phyloP scores from a whole-genome alignment of 2,329 filamentous ascomycete genomes.

The Boeremia exigua region DNA sequence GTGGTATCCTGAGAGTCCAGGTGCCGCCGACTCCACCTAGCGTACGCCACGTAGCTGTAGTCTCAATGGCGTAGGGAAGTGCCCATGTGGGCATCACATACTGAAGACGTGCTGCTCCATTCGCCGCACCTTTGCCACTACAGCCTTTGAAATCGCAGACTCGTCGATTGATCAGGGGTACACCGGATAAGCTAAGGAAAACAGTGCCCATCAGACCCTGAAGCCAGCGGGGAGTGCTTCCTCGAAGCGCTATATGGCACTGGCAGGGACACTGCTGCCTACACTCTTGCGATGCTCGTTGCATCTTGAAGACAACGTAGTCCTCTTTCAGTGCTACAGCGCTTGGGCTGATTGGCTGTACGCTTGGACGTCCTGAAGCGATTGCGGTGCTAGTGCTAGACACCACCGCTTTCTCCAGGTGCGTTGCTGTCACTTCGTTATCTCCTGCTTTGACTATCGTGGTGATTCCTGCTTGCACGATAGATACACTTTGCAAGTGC shows the following conservation, averaged over 20 bases:
- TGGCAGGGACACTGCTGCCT: neutral
- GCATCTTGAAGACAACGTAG: neutral
- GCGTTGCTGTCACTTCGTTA: neutral
- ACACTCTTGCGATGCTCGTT: neutral
- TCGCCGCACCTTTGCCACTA: neutral
- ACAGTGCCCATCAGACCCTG: neutral
- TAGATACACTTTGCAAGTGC: neutral
- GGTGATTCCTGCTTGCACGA: neutral
- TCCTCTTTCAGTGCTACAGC: neutral
- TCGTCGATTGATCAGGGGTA: neutral
- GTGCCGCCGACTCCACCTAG: neutral
- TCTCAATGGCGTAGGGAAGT: neutral
- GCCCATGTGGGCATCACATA: neutral
- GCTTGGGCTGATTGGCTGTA: neutral
- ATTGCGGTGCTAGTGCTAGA: neutral
- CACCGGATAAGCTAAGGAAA: neutral
- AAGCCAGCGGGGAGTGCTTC: neutral
- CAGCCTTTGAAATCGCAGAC: neutral
- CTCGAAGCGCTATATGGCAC: neutral
- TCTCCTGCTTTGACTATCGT: neutral
- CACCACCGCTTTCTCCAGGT: neutral
- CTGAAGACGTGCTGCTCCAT: neutral
- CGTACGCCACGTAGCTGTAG: neutral
- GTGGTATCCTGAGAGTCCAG: conserved; percentile 1
- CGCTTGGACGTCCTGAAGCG: neutral